Percentiles rank a stretch among this genome's conserved stretches.
phyloP scores from a whole-genome alignment of 495 filamentous ascomycete species.

The Staphylotrichum longicolle region DNA sequence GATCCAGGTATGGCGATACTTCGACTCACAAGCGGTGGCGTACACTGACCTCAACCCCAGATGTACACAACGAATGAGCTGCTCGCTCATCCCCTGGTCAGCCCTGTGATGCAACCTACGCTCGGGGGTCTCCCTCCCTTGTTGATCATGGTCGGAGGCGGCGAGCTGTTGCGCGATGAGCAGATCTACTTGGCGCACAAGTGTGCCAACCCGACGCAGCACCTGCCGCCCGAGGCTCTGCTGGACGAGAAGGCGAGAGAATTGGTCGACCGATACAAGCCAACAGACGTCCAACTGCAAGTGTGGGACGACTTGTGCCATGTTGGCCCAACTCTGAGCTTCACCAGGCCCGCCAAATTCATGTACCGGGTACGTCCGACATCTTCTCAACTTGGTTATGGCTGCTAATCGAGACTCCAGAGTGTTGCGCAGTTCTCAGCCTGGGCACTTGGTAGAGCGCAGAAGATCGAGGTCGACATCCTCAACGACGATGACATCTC shows the following conservation, averaged over 20 bases:
- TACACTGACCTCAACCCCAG: slow-evolving; percentile 30
- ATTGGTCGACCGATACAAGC: slow-evolving; percentile 63
- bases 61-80: slow-evolving; percentile 90
- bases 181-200: slow-evolving; percentile 96
- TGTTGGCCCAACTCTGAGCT: slow-evolving; percentile 84
- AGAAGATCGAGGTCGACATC: slow-evolving; percentile 75
- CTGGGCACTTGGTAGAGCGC: slow-evolving; percentile 82
- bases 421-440: slow-evolving; percentile 88
- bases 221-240: slow-evolving; percentile 63
- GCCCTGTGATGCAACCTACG: slow-evolving; percentile 78
- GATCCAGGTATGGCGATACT: slow-evolving; percentile 58
- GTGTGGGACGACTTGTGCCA: slow-evolving; percentile 95
- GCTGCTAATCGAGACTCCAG: slow-evolving; percentile 32
- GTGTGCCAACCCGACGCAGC: slow-evolving; percentile 73
- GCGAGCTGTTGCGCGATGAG: slow-evolving; percentile 86
- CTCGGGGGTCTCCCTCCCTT: slow-evolving; percentile 87
- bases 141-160: slow-evolving; percentile 80
- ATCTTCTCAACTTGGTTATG: not conserved
- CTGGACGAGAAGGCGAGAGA: slow-evolving; percentile 61
- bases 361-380: slow-evolving; percentile 59
- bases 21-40: too few relatives aligned
- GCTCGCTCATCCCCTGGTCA: slow-evolving; percentile 82
- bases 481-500: slow-evolving; percentile 74
- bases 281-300: slow-evolving; percentile 92
- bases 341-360: slow-evolving; percentile 88